A percentile compares a stretch with the other conserved stretches of the same genome.
Evolutionary conservation across 805 yeast species (phyloP).

Genomic region (Yamadazyma sp.): DNA sequence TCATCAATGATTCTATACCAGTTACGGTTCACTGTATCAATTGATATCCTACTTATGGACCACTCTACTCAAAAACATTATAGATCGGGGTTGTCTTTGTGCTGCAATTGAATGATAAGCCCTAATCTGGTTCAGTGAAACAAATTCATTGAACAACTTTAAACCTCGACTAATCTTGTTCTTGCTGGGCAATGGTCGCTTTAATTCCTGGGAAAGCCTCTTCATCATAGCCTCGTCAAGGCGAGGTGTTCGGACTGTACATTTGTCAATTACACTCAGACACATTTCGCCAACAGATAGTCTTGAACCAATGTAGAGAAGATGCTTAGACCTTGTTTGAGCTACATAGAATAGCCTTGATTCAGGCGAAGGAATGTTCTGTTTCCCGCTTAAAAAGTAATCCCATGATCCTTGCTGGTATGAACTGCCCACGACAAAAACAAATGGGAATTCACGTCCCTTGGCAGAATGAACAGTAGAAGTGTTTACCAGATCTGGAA

Average conservation of each 20-base stretch:
- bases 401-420: conserved; percentile 17
- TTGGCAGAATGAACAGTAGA: conserved; percentile 76
- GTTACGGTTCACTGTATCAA: too few relatives aligned
- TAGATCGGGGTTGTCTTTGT: too few relatives aligned
- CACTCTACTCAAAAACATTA: too few relatives aligned
- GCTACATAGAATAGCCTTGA: conserved; percentile 61
- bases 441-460: conserved; percentile 72
- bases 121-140: too few relatives aligned
- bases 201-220: conserved; percentile 3
- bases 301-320: conserved; percentile 37
- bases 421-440: conserved; percentile 42
- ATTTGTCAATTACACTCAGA: conserved; percentile 7
- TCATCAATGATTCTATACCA: too few relatives aligned
- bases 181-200: conserved; percentile 13
- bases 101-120: too few relatives aligned
- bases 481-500: conserved; percentile 43
- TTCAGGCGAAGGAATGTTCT: conserved; percentile 18
- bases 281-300: conserved; percentile 10
- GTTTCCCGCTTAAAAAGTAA: conserved; percentile 11
- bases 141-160: conserved; percentile 5
- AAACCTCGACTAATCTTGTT: conserved; percentile 11
- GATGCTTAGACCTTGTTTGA: conserved; percentile 57
- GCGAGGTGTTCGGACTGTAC: conserved; percentile 17
- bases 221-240: not conserved
- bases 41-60: too few relatives aligned